Percentiles rank a stretch among this genome's conserved stretches.
Conservation (phyloP, 2,329 filamentous ascomycete genomes). For the Ceratocystis papillata region DNA sequence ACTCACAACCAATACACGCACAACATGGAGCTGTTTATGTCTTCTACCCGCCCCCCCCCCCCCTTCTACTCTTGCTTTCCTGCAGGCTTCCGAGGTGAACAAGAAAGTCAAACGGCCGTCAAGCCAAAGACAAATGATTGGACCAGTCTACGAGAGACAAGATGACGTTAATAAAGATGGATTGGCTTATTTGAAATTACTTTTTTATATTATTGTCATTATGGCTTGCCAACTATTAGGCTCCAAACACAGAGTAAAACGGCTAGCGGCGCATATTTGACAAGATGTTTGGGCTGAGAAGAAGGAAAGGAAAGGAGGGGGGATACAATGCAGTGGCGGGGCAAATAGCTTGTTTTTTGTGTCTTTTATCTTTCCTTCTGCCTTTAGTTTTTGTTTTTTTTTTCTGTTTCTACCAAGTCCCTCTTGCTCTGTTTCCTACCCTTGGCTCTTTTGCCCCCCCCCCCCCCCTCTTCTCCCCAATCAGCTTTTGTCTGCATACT, state of each 20-base stretch:
- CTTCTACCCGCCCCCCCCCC: not conserved
- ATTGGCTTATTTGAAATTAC: not conserved
- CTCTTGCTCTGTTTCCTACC: not conserved
- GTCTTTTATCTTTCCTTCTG: not conserved
- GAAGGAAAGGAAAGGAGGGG: not conserved
- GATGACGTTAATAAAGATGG: not conserved
- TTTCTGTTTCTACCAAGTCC: not conserved
- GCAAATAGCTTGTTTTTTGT: not conserved
- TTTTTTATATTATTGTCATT: not conserved
- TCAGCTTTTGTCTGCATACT: constrained; percentile 8
- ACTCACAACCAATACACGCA: not conserved
- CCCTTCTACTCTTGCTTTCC: not conserved
- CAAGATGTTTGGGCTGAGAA: constrained; percentile 2
- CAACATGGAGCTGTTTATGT: not conserved
- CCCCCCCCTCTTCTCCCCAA: not conserved
- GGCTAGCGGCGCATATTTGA: not conserved
- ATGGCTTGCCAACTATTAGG: not conserved
- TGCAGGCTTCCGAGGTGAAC: not conserved
- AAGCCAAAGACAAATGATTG: not conserved
- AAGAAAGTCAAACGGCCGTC: not conserved
- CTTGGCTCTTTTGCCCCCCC: not conserved
- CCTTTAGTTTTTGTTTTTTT: not conserved
- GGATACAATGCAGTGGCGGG: not conserved
- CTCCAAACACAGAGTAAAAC: not conserved
- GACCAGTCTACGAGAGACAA: constrained; percentile 15